A percentile compares a stretch with the other conserved stretches of the same genome.
These are phyloP conservation scores for Ophiostoma sp. DNA, from an alignment of 2,329 filamentous ascomycete species.

Conservation along the genomic window DNA sequence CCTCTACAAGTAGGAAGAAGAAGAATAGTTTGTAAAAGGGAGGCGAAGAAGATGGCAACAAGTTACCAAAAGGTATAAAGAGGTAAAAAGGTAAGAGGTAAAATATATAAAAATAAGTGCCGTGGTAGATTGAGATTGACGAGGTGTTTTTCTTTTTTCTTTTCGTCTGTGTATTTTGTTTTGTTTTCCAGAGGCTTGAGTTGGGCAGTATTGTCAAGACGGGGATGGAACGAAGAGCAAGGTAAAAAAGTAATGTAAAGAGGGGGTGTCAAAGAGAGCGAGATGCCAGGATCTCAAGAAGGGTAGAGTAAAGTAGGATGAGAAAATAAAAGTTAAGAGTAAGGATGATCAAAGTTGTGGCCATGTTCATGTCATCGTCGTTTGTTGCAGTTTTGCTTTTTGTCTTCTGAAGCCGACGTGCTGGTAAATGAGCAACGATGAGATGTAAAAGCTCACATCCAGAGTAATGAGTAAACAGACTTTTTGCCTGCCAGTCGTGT, in stretches of 20 bases:
- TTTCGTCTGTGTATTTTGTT: not conserved
- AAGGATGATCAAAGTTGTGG: not conserved
- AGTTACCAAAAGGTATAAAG: not conserved
- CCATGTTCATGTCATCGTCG: constrained; percentile 7
- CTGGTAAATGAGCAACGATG: not conserved
- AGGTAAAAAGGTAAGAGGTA: not conserved
- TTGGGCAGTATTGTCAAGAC: not conserved
- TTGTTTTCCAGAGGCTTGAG: not conserved
- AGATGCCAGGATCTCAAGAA: constrained; percentile 1
- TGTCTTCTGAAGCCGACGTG: not conserved
- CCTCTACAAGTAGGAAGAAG: constrained; percentile 20
- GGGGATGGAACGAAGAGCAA: not conserved
- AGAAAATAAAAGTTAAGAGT: not conserved
- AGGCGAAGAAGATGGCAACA: constrained; percentile 14
- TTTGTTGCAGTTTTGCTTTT: not conserved
- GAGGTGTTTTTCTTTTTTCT: not conserved
- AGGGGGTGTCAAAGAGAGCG: constrained; percentile 3
- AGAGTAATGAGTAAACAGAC: not conserved
- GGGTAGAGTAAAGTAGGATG: not conserved
- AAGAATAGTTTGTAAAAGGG: constrained; percentile 8
- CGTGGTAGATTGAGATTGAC: not conserved
- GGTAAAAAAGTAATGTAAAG: not conserved
- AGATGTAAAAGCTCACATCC: not conserved
- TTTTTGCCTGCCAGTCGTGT: constrained; percentile 12
- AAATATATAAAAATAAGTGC: not conserved